Conservation (phyloP, 2,329 filamentous ascomycete genomes). For the Lecanoromycetidae sp. region DNA sequence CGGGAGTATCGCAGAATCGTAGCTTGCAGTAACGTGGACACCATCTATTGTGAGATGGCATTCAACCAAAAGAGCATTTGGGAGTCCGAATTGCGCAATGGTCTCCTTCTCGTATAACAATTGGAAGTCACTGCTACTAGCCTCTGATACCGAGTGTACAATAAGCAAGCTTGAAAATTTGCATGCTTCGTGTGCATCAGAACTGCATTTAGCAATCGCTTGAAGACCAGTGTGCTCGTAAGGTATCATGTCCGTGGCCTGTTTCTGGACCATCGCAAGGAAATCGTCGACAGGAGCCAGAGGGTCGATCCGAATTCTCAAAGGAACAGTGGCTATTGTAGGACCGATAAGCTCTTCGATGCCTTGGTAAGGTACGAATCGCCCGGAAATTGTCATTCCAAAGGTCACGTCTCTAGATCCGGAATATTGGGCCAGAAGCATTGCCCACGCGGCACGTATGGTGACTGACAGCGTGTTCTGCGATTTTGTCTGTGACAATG, state of each 20-base stretch:
- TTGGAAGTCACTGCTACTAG: no score
- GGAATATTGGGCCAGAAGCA: slow-evolving; percentile 24
- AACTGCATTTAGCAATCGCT: not conserved
- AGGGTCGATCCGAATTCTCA: not conserved
- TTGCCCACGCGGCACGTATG: slow-evolving; percentile 30
- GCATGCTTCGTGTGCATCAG: slow-evolving; percentile 24
- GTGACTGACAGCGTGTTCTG: slow-evolving; percentile 13
- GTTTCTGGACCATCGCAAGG: not conserved
- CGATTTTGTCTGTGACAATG: not conserved
- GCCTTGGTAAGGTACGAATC: slow-evolving; percentile 25
- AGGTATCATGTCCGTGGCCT: not conserved
- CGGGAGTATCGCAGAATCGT: no score
- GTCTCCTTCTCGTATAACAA: no score
- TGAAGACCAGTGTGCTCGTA: not conserved
- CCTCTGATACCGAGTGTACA: slow-evolving; percentile 26
- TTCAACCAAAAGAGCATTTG: no score
- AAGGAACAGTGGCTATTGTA: slow-evolving; percentile 25
- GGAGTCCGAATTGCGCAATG: no score
- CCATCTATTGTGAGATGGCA: no score
- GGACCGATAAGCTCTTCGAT: slow-evolving; percentile 26
- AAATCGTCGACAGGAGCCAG: not conserved
- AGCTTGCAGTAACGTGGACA: no score
- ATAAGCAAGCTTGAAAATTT: slow-evolving; percentile 37
- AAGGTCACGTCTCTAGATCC: slow-evolving; percentile 25
- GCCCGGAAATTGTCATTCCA: slow-evolving; percentile 28